Evolutionary conservation across 2,329 filamentous ascomycete genomes (phyloP).

Genomic region (Stemphylium lycopersici): DNA sequence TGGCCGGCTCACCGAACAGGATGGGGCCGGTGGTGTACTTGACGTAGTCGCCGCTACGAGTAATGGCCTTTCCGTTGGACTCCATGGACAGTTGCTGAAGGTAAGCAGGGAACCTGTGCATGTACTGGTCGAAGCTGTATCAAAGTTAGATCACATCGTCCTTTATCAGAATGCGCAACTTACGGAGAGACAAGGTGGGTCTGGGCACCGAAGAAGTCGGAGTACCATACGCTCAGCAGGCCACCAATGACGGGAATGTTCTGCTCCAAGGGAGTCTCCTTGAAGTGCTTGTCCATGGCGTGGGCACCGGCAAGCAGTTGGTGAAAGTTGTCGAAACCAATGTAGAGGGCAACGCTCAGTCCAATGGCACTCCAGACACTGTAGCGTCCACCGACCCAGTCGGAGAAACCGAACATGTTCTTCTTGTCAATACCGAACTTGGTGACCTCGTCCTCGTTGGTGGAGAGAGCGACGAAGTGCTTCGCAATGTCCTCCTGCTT

Average conservation of each 20-base stretch:
- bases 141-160: constrained; percentile 8
- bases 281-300: constrained; percentile 99
- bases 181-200: constrained; percentile 95
- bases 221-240: constrained; percentile 97
- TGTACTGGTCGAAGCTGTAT: constrained; percentile 91
- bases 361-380: constrained; percentile 99
- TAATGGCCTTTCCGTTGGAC: constrained; percentile 98
- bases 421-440: constrained; percentile 99
- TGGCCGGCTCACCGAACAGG: constrained; percentile 96
- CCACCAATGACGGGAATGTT: constrained; percentile 95
- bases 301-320: constrained; percentile 93
- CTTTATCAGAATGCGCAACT: constrained; percentile 48
- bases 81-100: constrained; percentile 99
- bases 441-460: constrained; percentile 91
- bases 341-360: constrained; percentile 89
- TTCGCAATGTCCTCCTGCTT: constrained; percentile 87
- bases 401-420: constrained; percentile 99
- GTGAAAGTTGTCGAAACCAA: constrained; percentile 97
- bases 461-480: constrained; percentile 98
- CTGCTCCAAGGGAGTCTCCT: constrained; percentile 83
- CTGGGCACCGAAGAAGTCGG: constrained; percentile 97
- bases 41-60: constrained; percentile 82
- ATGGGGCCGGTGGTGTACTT: constrained; percentile 98
- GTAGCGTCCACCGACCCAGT: constrained; percentile 98
- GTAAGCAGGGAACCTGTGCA: constrained; percentile 98